Evolutionary conservation across 176 grass and related monocot species (phyloP).

Genomic region (Carex littledalei): DNA sequence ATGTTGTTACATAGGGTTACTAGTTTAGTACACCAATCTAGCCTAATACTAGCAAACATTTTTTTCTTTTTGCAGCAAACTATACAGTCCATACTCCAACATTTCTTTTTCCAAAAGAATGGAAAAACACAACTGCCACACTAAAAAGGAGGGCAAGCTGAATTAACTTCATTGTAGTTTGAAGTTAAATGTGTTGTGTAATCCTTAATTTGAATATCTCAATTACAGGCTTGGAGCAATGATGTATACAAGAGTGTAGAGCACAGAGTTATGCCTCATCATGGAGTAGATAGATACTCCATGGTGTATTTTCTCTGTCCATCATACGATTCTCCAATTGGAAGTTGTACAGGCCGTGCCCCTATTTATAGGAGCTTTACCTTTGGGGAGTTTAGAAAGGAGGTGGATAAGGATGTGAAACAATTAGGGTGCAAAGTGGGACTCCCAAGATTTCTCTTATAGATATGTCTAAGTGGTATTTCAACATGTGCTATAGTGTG

Average conservation of each 20-base stretch:
- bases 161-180: neutral
- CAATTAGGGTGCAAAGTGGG: constrained; percentile 55
- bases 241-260: constrained; percentile 82
- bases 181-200: neutral
- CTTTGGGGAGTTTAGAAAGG: constrained; percentile 71
- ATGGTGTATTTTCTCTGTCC: constrained; percentile 80
- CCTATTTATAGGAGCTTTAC: constrained; percentile 60
- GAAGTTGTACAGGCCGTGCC: constrained; percentile 36
- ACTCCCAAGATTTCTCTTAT: constrained; percentile 54
- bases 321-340: constrained; percentile 59
- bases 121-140: neutral
- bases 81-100: neutral
- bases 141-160: neutral
- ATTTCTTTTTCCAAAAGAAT: no score
- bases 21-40: neutral
- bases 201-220: neutral
- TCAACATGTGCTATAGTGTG: neutral
- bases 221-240: constrained; percentile 88
- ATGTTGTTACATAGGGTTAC: neutral
- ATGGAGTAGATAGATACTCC: constrained; percentile 61
- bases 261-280: constrained; percentile 64
- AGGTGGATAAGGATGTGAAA: constrained; percentile 66
- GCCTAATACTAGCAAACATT: neutral
- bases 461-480: neutral
- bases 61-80: neutral